Conservation (phyloP, 1,139 yeast species). For the Debaryomyces psychrophilus region DNA sequence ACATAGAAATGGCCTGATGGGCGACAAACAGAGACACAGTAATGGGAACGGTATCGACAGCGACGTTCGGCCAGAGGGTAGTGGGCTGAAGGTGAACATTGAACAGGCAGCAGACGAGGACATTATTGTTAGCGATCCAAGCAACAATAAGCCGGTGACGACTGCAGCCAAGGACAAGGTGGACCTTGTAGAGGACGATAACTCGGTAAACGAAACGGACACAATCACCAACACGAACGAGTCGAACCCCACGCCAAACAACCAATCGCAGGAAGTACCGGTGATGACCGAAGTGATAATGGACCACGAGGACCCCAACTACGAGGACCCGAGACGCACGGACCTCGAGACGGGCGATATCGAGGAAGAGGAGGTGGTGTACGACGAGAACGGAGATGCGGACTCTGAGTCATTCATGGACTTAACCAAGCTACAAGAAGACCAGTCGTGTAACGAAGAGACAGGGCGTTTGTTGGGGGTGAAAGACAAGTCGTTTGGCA, state of each 20-base stretch:
- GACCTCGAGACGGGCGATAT: slow-evolving; percentile 19
- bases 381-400: slow-evolving; percentile 18
- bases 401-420: slow-evolving; percentile 44
- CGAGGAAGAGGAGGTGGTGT: slow-evolving; percentile 20
- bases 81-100: slow-evolving; percentile 4
- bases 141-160: slow-evolving; percentile 7
- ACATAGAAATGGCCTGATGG: slow-evolving; percentile 3
- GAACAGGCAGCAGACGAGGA: slow-evolving; percentile 2
- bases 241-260: slow-evolving; percentile 22
- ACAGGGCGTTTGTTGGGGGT: slow-evolving; percentile 67
- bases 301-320: slow-evolving; percentile 5
- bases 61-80: slow-evolving; percentile 1
- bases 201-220: slow-evolving; percentile 47
- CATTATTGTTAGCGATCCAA: background rate
- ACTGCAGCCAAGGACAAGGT: slow-evolving; percentile 23
- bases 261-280: slow-evolving; percentile 6
- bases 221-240: slow-evolving; percentile 49
- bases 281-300: background rate
- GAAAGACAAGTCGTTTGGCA: slow-evolving; percentile 37
- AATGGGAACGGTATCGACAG: slow-evolving; percentile 7
- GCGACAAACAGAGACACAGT: slow-evolving; percentile 10
- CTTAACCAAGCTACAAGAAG: slow-evolving; percentile 66
- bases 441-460: slow-evolving; percentile 60
- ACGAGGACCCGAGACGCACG: slow-evolving; percentile 5
- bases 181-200: slow-evolving; percentile 43